These are phyloP conservation scores for Yamadazyma friedrichii DNA, from an alignment of 1,139 yeast species.

Conservation along the genomic window DNA sequence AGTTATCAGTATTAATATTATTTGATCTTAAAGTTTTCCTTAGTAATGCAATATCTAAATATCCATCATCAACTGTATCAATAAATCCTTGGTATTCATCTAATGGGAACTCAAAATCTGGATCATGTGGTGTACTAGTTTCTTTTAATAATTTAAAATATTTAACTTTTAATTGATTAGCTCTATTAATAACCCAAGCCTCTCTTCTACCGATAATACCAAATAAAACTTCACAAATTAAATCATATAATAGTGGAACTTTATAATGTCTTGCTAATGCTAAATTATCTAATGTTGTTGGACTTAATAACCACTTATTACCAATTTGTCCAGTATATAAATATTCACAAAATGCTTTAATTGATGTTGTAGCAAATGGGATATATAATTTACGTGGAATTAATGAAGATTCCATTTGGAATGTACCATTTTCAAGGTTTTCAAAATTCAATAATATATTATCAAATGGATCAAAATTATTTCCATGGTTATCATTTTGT, in stretches of 20 bases:
- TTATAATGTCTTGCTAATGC: slow-evolving; percentile 62
- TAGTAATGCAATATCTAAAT: slow-evolving; percentile 54
- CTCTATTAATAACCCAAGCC: slow-evolving; percentile 45
- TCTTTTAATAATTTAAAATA: slow-evolving; percentile 26
- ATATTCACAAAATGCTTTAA: slow-evolving; percentile 67
- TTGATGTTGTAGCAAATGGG: slow-evolving; percentile 62
- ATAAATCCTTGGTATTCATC: slow-evolving; percentile 77
- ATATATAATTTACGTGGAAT: slow-evolving; percentile 67
- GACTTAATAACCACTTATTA: slow-evolving; percentile 65
- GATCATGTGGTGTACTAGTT: slow-evolving; percentile 23
- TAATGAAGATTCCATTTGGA: slow-evolving; percentile 54
- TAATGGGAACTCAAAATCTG: slow-evolving; percentile 34
- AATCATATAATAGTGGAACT: slow-evolving; percentile 65
- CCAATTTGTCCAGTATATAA: slow-evolving; percentile 79
- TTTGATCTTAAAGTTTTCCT: slow-evolving; percentile 32
- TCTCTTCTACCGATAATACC: slow-evolving; percentile 69
- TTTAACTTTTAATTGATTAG: slow-evolving; percentile 29
- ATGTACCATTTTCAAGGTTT: slow-evolving; percentile 31
- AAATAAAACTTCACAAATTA: slow-evolving; percentile 65
- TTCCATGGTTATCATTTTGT: background rate
- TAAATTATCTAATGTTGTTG: slow-evolving; percentile 65
- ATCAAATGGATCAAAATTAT: slow-evolving; percentile 17
- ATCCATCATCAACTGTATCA: slow-evolving; percentile 62
- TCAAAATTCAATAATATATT: slow-evolving; percentile 38
- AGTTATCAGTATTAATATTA: background rate